phyloP scores from a whole-genome alignment of 495 filamentous ascomycete genomes.

The Aeminium ludgeri region DNA sequence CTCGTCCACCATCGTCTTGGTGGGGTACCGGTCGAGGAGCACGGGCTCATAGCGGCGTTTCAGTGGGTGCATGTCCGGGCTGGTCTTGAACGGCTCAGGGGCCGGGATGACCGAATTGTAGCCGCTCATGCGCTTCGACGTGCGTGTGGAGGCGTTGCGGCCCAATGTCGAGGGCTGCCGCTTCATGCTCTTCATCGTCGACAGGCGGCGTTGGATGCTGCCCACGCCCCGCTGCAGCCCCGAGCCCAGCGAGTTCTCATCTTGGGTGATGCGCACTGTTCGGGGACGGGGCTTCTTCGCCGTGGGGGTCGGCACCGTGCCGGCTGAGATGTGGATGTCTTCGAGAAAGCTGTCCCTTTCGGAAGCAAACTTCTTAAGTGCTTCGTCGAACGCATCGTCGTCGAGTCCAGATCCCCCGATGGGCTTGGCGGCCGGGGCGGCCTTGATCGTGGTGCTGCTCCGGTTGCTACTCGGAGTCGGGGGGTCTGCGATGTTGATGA shows the following conservation, averaged over 20 bases:
- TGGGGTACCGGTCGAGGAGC: conserved; percentile 80
- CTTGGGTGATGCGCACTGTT: conserved; percentile 64
- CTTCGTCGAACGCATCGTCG: conserved; percentile 80
- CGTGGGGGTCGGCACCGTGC: conserved; percentile 34
- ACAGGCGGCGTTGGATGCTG: conserved; percentile 72
- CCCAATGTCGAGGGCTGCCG: conserved; percentile 56
- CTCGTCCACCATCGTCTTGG: conserved; percentile 67
- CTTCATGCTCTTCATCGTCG: conserved; percentile 91
- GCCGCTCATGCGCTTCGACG: conserved; percentile 77
- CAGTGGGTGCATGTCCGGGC: conserved; percentile 88
- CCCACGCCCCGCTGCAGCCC: conserved; percentile 38
- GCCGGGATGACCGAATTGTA: conserved; percentile 96
- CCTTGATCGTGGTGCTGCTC: conserved; percentile 72
- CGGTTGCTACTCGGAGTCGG: conserved; percentile 55
- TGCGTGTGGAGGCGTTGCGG: conserved; percentile 72
- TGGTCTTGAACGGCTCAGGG: conserved; percentile 73
- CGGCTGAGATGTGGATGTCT: conserved; percentile 78
- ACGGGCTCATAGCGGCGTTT: conserved; percentile 90
- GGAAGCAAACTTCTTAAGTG: conserved; percentile 80
- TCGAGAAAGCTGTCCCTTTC: conserved; percentile 88
- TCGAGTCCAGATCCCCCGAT: conserved; percentile 23
- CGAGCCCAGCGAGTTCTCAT: conserved; percentile 42
- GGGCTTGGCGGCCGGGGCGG: conserved; percentile 20
- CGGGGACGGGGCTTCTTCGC: conserved; percentile 46
- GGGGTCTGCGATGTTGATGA: conserved; percentile 30